phyloP scores from a whole-genome alignment of 345 rosid species.

The Camelina neglecta region DNA sequence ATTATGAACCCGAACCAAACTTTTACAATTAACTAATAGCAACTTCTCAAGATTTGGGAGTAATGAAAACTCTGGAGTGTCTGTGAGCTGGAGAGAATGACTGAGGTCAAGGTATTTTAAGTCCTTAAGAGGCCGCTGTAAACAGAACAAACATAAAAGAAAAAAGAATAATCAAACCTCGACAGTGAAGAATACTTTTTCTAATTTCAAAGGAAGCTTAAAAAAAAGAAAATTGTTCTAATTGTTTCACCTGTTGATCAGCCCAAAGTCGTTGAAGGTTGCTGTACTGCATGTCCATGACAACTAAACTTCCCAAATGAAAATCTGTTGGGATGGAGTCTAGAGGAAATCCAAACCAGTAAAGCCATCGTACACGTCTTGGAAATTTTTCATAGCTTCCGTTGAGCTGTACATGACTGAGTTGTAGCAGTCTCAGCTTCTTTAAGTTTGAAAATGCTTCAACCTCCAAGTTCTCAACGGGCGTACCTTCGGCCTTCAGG shows the following conservation, averaged over 20 bases:
- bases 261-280: constrained; percentile 17
- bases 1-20: constrained; percentile 3
- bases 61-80: constrained; percentile 23
- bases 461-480: too few species aligned
- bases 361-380: constrained; percentile 10
- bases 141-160: not conserved
- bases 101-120: constrained; percentile 34
- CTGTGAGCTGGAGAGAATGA: not conserved
- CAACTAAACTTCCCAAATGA: not conserved
- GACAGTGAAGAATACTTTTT: not conserved
- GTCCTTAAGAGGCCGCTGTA: not conserved
- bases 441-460: constrained; percentile 3
- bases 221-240: too few species aligned
- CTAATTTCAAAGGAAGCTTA: not conserved
- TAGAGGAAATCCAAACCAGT: not conserved
- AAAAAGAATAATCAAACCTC: not conserved
- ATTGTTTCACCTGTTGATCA: not conserved
- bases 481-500: constrained; percentile 1
- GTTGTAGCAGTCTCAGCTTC: constrained; percentile 20
- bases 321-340: not conserved
- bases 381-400: constrained; percentile 25
- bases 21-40: constrained; percentile 13
- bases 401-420: not conserved
- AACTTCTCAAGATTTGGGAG: constrained; percentile 38
- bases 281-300: constrained; percentile 31